These are phyloP conservation scores for Penicillium rolfsii DNA, from an alignment of 2,329 filamentous ascomycete species.

Conservation along the genomic window DNA sequence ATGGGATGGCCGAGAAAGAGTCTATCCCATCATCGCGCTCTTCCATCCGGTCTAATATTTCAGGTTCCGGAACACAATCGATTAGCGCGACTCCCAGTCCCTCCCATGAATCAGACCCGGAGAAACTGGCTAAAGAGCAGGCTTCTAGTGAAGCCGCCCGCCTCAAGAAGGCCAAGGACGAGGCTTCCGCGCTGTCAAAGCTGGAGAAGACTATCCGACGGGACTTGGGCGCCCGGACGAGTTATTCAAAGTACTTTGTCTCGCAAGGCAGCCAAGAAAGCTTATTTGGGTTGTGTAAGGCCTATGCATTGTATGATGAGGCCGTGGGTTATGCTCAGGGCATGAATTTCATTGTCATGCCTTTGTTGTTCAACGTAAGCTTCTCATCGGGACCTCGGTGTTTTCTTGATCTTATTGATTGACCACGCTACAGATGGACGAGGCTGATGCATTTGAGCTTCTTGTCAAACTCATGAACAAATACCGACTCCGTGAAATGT, in stretches of 20 bases:
- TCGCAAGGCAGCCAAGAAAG: slow-evolving; percentile 90
- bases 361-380: slow-evolving; percentile 85
- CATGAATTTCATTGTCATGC: slow-evolving; percentile 99
- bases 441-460: slow-evolving; percentile 94
- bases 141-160: slow-evolving; percentile 66
- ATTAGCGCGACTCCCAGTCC: slow-evolving; percentile 59
- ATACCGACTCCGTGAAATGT: slow-evolving; percentile 89
- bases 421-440: slow-evolving; percentile 70
- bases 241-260: slow-evolving; percentile 93
- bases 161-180: slow-evolving; percentile 78
- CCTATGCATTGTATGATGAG: slow-evolving; percentile 94
- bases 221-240: slow-evolving; percentile 88
- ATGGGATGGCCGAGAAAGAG: slow-evolving; percentile 66
- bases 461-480: slow-evolving; percentile 96
- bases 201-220: slow-evolving; percentile 90
- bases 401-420: slow-evolving; percentile 1
- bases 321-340: slow-evolving; percentile 95
- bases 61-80: slow-evolving; percentile 61
- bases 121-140: slow-evolving; percentile 68
- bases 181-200: slow-evolving; percentile 72
- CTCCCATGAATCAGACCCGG: slow-evolving; percentile 63
- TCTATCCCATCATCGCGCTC: slow-evolving; percentile 77
- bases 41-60: slow-evolving; percentile 78
- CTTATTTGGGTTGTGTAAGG: slow-evolving; percentile 94
- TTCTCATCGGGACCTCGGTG: background rate